Base-by-base conservation (phyloP, 352 stramenopile species). In the Albugo candida region DNA sequence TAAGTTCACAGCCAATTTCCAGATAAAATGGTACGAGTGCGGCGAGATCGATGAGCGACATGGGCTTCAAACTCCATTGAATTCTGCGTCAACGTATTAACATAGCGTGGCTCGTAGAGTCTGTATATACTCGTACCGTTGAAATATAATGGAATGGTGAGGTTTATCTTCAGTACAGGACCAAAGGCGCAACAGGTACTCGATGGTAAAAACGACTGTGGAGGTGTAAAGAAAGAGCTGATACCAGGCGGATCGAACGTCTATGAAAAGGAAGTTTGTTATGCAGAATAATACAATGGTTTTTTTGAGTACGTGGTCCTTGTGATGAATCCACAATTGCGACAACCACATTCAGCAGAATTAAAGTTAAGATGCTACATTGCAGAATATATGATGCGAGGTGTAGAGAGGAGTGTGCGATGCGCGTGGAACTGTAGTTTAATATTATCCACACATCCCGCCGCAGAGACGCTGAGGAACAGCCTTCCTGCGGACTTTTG, bases 21-120 rank as follows among this genome's bases (percentile, higher is more conserved):
- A 89, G 36, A 55, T 81, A 89, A 47, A 85, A 89, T 8, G 77
- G 77, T 16, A 87, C 47, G 14, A 89, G 60, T 8, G 82, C 70
- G 31, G 79, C 48, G 13, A 87, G 59, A 36, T 87, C 77, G 41
- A 89, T 87, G 17, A 87, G 14, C 0, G 77, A 87, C 70, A 87
- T 84, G 1, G 77, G 74, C 18, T 63, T 65, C 0, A 72, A 11
- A 74, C 86, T 87, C 77, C 77, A 89, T 52, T 67, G 71, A 13
- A 24, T 43, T 43, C 38, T 24, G 8, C 38, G 38, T 24, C 38
- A 43, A 24, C 38, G 8, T 8, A 8, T 43, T 19, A 34, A 10
- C n/a, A n/a, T 36, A 47, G 43, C 17, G 20, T 48, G 19, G 20
- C 3, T 8, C 8, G 8, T 8, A 20, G 8, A 41, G 5, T n/a